These are phyloP conservation scores for Salix arbutifolia DNA, from an alignment of 345 rosid genomes.

Conservation along the genomic window DNA sequence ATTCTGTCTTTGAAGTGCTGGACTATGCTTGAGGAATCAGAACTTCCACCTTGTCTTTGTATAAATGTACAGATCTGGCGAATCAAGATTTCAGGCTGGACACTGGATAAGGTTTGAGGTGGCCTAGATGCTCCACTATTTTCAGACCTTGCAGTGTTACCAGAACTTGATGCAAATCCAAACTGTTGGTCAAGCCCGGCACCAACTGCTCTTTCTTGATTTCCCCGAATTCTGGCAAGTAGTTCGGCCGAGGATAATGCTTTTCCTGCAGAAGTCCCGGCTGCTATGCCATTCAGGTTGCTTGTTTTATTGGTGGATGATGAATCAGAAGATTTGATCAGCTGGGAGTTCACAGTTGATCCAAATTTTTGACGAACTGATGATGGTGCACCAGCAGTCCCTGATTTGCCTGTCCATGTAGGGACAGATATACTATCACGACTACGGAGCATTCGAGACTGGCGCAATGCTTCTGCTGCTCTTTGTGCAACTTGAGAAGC, in stretches of 20 bases:
- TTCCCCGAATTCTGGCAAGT: conserved; percentile 72
- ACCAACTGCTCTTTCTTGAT: conserved; percentile 60
- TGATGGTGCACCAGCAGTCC: conserved; percentile 86
- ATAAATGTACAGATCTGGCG: conserved; percentile 78
- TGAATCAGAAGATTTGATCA: conserved; percentile 39
- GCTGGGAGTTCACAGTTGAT: conserved; percentile 51
- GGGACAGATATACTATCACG: conserved; percentile 78
- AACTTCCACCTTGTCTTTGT: conserved; percentile 69
- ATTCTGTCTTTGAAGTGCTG: conserved; percentile 66
- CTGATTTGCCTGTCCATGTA: conserved; percentile 95
- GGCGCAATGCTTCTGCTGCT: conserved; percentile 92
- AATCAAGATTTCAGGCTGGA: conserved; percentile 78
- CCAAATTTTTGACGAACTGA: conserved; percentile 70
- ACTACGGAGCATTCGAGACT: conserved; percentile 78
- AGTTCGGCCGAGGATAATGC: conserved; percentile 80
- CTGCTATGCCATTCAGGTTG: conserved; percentile 45
- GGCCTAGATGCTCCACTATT: conserved; percentile 34
- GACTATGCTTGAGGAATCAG: conserved; percentile 60
- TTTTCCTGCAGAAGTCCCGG: conserved; percentile 76
- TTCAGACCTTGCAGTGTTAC: conserved; percentile 17
- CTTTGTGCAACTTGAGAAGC: conserved; percentile 85
- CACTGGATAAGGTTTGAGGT: conserved; percentile 18
- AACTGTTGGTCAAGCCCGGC: conserved; percentile 53
- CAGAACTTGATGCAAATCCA: conserved; percentile 37
- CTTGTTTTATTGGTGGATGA: conserved; percentile 34